Percentiles rank a stretch among this genome's conserved stretches.
phyloP scores from a whole-genome alignment of 441 rosid species.

The Brassica hybrid region DNA sequence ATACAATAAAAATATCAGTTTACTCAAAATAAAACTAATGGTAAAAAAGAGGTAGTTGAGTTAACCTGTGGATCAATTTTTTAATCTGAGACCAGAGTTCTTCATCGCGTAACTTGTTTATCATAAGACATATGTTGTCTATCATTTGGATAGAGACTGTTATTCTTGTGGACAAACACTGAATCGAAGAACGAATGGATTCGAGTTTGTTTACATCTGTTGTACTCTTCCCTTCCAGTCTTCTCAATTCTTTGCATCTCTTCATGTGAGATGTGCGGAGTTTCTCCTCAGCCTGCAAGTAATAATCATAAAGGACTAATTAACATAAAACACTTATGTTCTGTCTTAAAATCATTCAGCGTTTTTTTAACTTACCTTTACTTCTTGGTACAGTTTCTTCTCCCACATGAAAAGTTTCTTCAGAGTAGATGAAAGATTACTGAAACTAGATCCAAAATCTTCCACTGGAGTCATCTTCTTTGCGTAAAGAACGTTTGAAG shows the following conservation, averaged over 20 bases:
- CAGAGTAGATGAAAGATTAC: constrained; percentile 56
- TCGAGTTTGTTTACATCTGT: constrained; percentile 52
- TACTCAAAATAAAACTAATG: neutral
- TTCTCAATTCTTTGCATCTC: constrained; percentile 51
- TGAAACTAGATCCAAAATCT: constrained; percentile 38
- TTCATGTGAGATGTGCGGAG: constrained; percentile 50
- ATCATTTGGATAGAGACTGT: constrained; percentile 60
- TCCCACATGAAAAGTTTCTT: constrained; percentile 73
- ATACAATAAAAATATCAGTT: constrained; percentile 7
- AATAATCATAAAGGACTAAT: constrained; percentile 9
- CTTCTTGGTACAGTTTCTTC: constrained; percentile 68
- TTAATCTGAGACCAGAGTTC: constrained; percentile 57
- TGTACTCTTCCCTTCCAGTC: constrained; percentile 46
- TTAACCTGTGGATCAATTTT: constrained; percentile 56
- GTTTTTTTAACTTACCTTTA: constrained; percentile 49
- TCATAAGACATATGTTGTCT: constrained; percentile 50
- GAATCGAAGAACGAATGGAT: constrained; percentile 36
- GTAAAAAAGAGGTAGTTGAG: neutral
- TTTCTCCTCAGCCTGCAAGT: constrained; percentile 73
- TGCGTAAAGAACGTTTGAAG: constrained; percentile 44
- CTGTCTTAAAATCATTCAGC: neutral
- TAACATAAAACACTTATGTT: neutral
- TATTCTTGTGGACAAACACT: constrained; percentile 50
- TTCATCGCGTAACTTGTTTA: constrained; percentile 57
- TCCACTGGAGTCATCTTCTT: constrained; percentile 42